A percentile compares a stretch with the other conserved stretches of the same genome.
These are phyloP conservation scores for Misopates orontium DNA, from an alignment of 257 asterid species.

Conservation along the genomic window DNA sequence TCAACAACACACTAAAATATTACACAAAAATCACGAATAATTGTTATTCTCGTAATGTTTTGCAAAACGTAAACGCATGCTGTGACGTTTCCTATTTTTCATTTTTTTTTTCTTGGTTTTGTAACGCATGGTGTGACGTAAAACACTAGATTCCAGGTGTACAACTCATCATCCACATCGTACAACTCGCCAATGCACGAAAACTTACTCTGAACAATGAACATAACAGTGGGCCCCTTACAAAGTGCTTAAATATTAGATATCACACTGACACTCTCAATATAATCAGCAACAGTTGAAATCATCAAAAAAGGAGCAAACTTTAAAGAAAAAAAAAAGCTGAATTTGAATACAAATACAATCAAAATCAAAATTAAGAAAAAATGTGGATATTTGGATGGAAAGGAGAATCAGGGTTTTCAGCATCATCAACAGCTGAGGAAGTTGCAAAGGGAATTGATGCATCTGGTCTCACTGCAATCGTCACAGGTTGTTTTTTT, in stretches of 20 bases:
- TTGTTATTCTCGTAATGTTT: no score
- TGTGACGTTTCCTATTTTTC: no score
- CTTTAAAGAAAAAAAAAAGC: background rate
- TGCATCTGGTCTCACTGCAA: constrained; percentile 44
- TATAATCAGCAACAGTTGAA: no score
- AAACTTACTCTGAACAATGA: no score
- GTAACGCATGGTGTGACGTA: no score
- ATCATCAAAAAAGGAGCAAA: background rate
- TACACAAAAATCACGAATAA: no score
- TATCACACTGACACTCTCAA: no score
- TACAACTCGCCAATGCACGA: background rate
- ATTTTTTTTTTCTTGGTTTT: no score
- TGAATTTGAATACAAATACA: background rate
- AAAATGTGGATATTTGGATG: constrained; percentile 41
- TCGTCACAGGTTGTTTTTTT: constrained; percentile 39
- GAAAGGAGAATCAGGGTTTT: constrained; percentile 46
- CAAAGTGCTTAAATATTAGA: no score
- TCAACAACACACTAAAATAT: no score
- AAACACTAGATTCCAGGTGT: background rate
- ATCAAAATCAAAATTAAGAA: background rate
- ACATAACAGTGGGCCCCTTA: no score
- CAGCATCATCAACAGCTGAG: constrained; percentile 42
- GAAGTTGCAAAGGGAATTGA: constrained; percentile 42
- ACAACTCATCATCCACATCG: background rate
- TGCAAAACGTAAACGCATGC: no score